Evolutionary conservation across 768 basidiomycete species (phyloP).

Genomic region (Termitomyces sp.): DNA sequence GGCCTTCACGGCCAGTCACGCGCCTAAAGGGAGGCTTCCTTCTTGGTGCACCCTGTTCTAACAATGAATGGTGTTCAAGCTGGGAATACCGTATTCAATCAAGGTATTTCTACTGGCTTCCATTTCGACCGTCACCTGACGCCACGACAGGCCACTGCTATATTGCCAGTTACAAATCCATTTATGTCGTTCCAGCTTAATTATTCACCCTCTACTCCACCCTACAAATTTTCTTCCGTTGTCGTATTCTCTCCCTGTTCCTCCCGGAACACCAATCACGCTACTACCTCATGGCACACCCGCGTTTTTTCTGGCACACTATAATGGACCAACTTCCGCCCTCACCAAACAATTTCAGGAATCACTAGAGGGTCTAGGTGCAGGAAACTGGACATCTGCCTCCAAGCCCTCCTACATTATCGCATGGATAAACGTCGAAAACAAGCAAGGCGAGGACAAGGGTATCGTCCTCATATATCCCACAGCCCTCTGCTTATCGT

Average conservation of each 20-base stretch:
- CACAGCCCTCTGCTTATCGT: slow-evolving; percentile 48
- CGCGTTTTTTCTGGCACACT: slow-evolving; percentile 70
- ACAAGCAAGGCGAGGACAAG: slow-evolving; percentile 78
- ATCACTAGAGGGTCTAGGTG: slow-evolving; percentile 61
- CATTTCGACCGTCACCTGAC: slow-evolving; percentile 10
- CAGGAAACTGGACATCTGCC: slow-evolving; percentile 12
- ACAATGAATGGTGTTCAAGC: slow-evolving; percentile 60
- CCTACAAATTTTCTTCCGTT: slow-evolving; percentile 59
- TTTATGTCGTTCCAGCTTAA: slow-evolving; percentile 38
- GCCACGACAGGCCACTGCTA: slow-evolving; percentile 47
- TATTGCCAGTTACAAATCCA: slow-evolving; percentile 60
- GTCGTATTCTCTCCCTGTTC: slow-evolving; percentile 35
- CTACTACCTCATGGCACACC: slow-evolving; percentile 71
- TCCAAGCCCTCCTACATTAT: slow-evolving; percentile 39
- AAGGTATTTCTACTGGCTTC: slow-evolving; percentile 30
- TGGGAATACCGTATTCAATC: slow-evolving; percentile 56
- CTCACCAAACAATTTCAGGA: slow-evolving; percentile 61
- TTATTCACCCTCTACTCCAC: slow-evolving; percentile 61
- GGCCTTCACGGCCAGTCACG: slow-evolving; percentile 34
- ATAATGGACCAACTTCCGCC: slow-evolving; percentile 61
- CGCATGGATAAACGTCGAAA: slow-evolving; percentile 73
- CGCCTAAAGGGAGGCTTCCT: slow-evolving; percentile 63
- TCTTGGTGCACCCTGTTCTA: slow-evolving; percentile 39
- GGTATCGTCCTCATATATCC: slow-evolving; percentile 77
- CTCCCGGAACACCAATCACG: slow-evolving; percentile 62